Evolutionary conservation across 1,284 basidiomycete genomes (phyloP).

Genomic region (Melampsora americana): DNA sequence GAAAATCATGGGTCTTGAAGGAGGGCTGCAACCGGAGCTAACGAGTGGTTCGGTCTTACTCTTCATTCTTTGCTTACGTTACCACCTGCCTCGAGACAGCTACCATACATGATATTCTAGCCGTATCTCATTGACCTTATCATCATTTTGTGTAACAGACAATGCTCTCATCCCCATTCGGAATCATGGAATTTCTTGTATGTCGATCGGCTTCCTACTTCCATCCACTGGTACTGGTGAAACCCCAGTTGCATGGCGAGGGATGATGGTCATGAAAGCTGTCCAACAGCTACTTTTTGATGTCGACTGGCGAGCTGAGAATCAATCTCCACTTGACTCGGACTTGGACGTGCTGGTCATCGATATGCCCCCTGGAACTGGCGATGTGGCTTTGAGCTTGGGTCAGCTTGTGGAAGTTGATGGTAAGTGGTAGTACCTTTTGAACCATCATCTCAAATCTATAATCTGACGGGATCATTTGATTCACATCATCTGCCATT

Average conservation of each 20-base stretch:
- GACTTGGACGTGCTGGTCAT: constrained; percentile 80
- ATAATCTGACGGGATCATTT: not conserved
- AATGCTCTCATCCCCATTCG: constrained; percentile 72
- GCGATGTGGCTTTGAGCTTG: constrained; percentile 87
- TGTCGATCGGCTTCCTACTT: constrained; percentile 87
- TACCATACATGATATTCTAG: constrained; percentile 60
- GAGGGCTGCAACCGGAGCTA: constrained; percentile 72
- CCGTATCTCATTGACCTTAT: not conserved
- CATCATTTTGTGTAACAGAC: constrained; percentile 44
- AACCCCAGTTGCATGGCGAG: constrained; percentile 86
- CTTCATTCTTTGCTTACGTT: constrained; percentile 45
- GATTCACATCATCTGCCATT: not conserved
- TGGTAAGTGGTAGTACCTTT: constrained; percentile 60
- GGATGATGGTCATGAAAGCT: constrained; percentile 98
- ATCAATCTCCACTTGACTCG: constrained; percentile 50
- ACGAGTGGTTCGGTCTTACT: constrained; percentile 55
- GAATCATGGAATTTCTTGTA: constrained; percentile 87
- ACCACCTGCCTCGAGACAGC: constrained; percentile 3
- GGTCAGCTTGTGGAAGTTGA: constrained; percentile 85
- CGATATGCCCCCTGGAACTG: constrained; percentile 97
- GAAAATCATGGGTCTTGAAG: constrained; percentile 85
- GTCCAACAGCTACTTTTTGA: constrained; percentile 95
- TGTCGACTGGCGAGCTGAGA: constrained; percentile 72
- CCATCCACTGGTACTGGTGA: constrained; percentile 60
- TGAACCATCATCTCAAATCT: not conserved